A percentile compares a stretch with the other conserved stretches of the same genome.
These are phyloP conservation scores for Trichoderma endophyticum DNA, from an alignment of 2,329 filamentous ascomycete species.

Conservation along the genomic window DNA sequence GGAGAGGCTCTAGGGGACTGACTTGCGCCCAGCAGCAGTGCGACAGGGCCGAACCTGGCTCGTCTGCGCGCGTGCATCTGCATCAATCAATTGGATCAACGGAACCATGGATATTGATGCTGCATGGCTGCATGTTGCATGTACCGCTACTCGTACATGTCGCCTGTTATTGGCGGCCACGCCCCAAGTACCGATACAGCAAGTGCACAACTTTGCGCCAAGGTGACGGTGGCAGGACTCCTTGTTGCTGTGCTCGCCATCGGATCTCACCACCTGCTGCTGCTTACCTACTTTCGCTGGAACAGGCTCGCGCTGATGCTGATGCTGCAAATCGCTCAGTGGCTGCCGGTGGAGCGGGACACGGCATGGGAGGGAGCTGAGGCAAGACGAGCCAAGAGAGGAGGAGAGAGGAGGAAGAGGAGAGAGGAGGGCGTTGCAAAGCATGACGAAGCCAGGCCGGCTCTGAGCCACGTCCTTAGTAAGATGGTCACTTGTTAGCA, in stretches of 20 bases:
- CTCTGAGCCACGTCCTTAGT: neutral
- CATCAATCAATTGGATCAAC: neutral
- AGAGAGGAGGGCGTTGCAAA: neutral
- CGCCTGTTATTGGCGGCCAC: neutral
- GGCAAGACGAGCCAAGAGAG: neutral
- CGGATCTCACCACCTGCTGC: neutral
- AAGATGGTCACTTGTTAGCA: neutral
- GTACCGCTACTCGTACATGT: neutral
- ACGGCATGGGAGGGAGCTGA: neutral
- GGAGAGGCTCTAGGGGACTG: neutral
- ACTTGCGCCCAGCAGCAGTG: conserved; percentile 1
- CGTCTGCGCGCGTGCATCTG: neutral
- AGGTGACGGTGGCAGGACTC: neutral
- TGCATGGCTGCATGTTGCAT: neutral
- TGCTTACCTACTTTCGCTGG: neutral
- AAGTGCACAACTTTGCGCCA: neutral
- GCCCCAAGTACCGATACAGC: neutral
- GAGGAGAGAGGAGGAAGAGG: neutral
- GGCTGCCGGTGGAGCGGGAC: conserved; percentile 4
- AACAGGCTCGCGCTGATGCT: neutral
- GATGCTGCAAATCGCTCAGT: conserved; percentile 13
- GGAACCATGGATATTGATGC: neutral
- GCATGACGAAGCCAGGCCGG: neutral
- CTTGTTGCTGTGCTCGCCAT: neutral
- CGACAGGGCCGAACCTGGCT: neutral